These are phyloP conservation scores for Aspergillus coremiiformis DNA, from an alignment of 495 filamentous ascomycete species.

Conservation along the genomic window DNA sequence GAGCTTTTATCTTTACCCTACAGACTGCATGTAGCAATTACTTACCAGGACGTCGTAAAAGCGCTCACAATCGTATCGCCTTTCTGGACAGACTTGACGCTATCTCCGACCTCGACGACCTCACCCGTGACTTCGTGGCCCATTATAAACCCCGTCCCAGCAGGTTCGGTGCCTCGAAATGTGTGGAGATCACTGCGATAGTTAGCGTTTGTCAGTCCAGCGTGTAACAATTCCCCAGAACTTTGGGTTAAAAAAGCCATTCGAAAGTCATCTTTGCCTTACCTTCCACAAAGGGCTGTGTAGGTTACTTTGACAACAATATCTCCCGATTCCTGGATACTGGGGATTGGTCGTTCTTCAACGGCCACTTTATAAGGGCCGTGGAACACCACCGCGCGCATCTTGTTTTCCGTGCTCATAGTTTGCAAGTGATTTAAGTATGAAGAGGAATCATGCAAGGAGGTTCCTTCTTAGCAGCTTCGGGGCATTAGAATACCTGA, in stretches of 20 bases:
- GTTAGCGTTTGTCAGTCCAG: background rate
- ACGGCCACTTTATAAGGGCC: conserved; percentile 41
- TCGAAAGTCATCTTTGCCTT: conserved; percentile 24
- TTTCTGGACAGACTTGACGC: conserved; percentile 59
- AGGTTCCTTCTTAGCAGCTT: background rate
- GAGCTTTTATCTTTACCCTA: too few relatives aligned
- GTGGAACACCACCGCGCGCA: conserved; percentile 46
- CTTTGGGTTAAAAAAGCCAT: background rate
- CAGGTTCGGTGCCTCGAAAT: conserved; percentile 74
- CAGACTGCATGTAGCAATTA: conserved; percentile 5
- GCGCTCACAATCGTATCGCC: conserved; percentile 78
- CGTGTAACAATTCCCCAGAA: background rate
- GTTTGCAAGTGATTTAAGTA: background rate
- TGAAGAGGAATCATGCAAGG: background rate
- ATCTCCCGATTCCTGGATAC: conserved; percentile 63
- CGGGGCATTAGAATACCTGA: background rate
- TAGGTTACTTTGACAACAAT: conserved; percentile 78
- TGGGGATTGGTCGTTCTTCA: conserved; percentile 44
- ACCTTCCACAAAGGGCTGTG: conserved; percentile 89
- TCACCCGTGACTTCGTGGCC: conserved; percentile 71
- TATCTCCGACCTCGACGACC: conserved; percentile 58
- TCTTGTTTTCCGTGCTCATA: conserved; percentile 24
- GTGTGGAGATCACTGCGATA: conserved; percentile 73
- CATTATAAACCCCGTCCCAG: conserved; percentile 59
- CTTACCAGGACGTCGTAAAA: conserved; percentile 83